A percentile compares a stretch with the other conserved stretches of the same genome.
Evolutionary conservation across 768 basidiomycete genomes (phyloP).

Genomic region (Amanita rubescens): DNA sequence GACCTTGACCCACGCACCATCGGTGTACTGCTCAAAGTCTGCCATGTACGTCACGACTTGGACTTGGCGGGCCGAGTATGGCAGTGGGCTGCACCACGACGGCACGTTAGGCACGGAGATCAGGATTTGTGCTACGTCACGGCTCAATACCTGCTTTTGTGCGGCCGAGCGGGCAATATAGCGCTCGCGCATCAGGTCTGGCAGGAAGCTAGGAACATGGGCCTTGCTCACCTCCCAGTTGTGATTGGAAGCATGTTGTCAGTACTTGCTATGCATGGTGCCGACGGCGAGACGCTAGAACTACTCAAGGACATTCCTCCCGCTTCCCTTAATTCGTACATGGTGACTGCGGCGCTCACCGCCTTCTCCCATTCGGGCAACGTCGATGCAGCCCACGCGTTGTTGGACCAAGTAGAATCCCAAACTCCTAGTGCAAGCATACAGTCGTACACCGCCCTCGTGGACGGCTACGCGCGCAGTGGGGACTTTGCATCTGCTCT

Average conservation of each 20-base stretch:
- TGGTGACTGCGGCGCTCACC: constrained; percentile 18
- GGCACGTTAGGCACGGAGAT: constrained; percentile 14
- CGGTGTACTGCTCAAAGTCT: constrained; percentile 17
- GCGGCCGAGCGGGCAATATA: constrained; percentile 16
- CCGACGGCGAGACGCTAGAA: constrained; percentile 15
- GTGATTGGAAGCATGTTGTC: constrained; percentile 19
- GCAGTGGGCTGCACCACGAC: constrained; percentile 16
- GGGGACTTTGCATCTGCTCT: constrained; percentile 19
- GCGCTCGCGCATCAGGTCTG: constrained; percentile 17
- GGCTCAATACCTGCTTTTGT: constrained; percentile 18
- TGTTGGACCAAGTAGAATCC: constrained; percentile 17
- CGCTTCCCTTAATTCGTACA: constrained; percentile 19
- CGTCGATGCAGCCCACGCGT: constrained; percentile 17
- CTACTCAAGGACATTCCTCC: constrained; percentile 18
- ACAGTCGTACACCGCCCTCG: constrained; percentile 18
- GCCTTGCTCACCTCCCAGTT: constrained; percentile 16
- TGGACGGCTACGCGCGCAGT: constrained; percentile 16
- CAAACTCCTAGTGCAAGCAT: constrained; percentile 13
- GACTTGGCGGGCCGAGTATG: constrained; percentile 16
- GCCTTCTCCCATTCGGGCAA: constrained; percentile 19
- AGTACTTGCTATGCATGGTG: constrained; percentile 16
- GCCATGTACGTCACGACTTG: constrained; percentile 16
- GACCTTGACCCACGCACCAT: constrained; percentile 18
- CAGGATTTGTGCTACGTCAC: constrained; percentile 14
- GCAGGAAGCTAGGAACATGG: constrained; percentile 17